phyloP scores from a whole-genome alignment of 257 asterid genomes.

The Echium plantagineum region DNA sequence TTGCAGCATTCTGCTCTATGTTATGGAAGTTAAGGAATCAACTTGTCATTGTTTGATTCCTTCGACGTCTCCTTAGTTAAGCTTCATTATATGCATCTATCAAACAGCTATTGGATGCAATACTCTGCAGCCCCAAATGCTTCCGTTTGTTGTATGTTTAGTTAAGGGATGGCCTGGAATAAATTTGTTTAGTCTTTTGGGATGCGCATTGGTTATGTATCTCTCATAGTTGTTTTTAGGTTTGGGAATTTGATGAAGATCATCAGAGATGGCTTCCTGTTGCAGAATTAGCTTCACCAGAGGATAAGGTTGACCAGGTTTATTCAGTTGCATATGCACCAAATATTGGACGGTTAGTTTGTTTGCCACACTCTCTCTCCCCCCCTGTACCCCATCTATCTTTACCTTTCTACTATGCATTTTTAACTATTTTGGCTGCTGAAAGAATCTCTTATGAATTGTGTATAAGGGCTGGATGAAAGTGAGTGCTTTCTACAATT shows the following conservation, averaged over 20 bases:
- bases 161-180: background rate
- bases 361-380: background rate
- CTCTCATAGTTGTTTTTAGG: conserved; percentile 32
- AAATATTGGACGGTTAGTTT: conserved; percentile 64
- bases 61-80: background rate
- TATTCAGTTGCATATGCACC: conserved; percentile 83
- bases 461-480: background rate
- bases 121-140: background rate
- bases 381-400: background rate
- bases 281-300: conserved; percentile 82
- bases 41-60: too few relatives aligned
- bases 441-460: background rate
- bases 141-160: background rate
- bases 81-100: background rate
- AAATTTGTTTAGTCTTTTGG: background rate
- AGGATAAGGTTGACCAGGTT: conserved; percentile 59
- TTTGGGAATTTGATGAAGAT: conserved; percentile 93
- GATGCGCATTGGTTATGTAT: conserved; percentile 11
- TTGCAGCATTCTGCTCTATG: too few relatives aligned
- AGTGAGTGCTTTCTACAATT: background rate
- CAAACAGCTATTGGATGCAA: background rate
- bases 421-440: background rate
- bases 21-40: background rate
- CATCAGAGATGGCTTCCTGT: conserved; percentile 99
- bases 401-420: background rate